Evolutionary conservation across 2,329 filamentous ascomycete genomes (phyloP).

Genomic region (Monosporascus sp.): DNA sequence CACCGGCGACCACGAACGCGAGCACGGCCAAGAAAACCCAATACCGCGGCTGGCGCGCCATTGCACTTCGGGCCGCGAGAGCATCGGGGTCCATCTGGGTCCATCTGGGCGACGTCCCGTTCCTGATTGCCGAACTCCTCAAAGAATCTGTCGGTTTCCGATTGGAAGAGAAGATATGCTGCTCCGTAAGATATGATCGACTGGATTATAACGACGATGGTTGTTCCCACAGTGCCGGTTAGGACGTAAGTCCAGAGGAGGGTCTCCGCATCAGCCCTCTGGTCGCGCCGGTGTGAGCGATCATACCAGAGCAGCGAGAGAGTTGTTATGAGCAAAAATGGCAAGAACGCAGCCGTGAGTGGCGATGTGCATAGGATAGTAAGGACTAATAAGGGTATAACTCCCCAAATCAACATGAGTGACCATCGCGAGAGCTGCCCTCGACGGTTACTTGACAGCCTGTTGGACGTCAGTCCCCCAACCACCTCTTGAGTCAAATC

Average conservation of each 20-base stretch:
- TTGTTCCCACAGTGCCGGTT: conserved; percentile 11
- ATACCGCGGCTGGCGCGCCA: conserved; percentile 9
- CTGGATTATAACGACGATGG: conserved; percentile 7
- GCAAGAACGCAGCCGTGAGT: conserved; percentile 1
- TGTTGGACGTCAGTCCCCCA: no score
- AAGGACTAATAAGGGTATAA: no score
- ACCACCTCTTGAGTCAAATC: no score
- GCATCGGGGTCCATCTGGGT: conserved; percentile 4
- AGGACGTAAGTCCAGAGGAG: conserved; percentile 14
- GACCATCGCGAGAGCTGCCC: no score
- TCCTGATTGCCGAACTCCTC: conserved; percentile 2
- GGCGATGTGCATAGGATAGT: not conserved
- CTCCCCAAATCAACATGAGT: no score
- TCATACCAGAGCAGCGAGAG: conserved; percentile 5
- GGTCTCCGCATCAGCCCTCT: conserved; percentile 6
- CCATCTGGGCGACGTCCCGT: conserved; percentile 1
- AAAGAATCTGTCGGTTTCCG: conserved; percentile 1
- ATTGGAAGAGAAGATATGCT: conserved; percentile 4
- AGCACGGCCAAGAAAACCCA: conserved; percentile 13
- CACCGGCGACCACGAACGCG: conserved; percentile 7
- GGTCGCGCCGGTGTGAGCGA: not conserved
- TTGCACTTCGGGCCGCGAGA: conserved; percentile 1
- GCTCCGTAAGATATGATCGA: conserved; percentile 2
- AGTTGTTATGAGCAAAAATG: conserved; percentile 2
- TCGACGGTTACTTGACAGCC: no score